A percentile compares a stretch with the other conserved stretches of the same genome.
These are phyloP conservation scores for Byssothecium circinans DNA, from an alignment of 2,329 filamentous ascomycete genomes.

Conservation along the genomic window DNA sequence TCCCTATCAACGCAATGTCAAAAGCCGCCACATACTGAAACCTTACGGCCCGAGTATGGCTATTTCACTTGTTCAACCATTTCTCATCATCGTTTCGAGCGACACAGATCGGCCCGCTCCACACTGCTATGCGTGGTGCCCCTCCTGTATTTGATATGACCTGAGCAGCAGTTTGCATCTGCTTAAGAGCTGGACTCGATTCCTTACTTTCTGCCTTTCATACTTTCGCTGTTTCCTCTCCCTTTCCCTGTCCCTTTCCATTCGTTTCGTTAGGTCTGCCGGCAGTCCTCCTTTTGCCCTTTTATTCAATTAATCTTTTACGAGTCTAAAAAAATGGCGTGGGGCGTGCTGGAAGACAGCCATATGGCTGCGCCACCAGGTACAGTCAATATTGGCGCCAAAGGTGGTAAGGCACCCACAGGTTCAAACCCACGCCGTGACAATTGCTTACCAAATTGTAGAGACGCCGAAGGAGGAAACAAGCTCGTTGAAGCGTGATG, in stretches of 20 bases:
- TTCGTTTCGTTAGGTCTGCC: constrained; percentile 21
- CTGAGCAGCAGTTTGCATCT: neutral
- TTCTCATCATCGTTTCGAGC: constrained; percentile 20
- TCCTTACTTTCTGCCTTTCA: constrained; percentile 2
- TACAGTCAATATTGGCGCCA: constrained; percentile 30
- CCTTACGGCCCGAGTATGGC: constrained; percentile 1
- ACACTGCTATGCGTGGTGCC: constrained; percentile 12
- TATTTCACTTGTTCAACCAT: constrained; percentile 7
- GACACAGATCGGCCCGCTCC: constrained; percentile 6
- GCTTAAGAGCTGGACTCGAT: constrained; percentile 18
- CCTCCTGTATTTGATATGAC: constrained; percentile 16
- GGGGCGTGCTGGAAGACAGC: constrained; percentile 33
- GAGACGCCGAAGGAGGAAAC: constrained; percentile 20
- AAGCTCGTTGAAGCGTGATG: constrained; percentile 46
- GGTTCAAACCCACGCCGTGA: neutral
- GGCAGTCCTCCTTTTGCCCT: constrained; percentile 22
- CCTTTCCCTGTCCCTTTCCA: constrained; percentile 1
- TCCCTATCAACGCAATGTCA: constrained; percentile 8
- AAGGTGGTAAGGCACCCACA: constrained; percentile 7
- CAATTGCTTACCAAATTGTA: constrained; percentile 1
- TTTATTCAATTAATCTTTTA: neutral
- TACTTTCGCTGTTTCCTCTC: constrained; percentile 3
- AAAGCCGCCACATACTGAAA: constrained; percentile 10
- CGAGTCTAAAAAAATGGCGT: constrained; percentile 20
- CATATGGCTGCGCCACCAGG: constrained; percentile 36